Percentiles rank a stretch among this genome's conserved stretches.
Evolutionary conservation across 140 eudicot genomes (phyloP).

Genomic region (Bidens hawaiensis): DNA sequence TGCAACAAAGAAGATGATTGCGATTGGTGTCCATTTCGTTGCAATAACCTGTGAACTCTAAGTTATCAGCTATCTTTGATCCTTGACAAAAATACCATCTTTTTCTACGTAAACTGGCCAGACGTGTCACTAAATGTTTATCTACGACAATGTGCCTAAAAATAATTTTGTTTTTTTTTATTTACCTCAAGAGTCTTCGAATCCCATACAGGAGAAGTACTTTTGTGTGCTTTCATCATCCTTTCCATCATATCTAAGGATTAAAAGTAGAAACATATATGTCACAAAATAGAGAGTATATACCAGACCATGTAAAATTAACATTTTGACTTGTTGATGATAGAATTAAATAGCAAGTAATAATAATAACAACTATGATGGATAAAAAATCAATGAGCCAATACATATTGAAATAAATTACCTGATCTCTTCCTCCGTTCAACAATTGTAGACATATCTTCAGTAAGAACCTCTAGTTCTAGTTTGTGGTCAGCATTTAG

Average conservation of each 20-base stretch:
- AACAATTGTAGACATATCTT: conserved; percentile 34
- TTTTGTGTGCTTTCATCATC: conserved; percentile 37
- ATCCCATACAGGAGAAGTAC: conserved; percentile 46
- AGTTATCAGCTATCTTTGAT: not conserved
- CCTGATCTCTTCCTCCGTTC: conserved; percentile 52
- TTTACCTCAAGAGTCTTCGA: conserved; percentile 59
- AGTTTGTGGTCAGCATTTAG: conserved; percentile 32
- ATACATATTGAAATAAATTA: not conserved
- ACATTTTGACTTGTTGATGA: not conserved
- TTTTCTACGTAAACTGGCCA: too few species aligned
- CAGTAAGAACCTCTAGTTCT: conserved; percentile 30
- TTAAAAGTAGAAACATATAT: not conserved
- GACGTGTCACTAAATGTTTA: too few species aligned
- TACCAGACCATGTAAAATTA: not conserved
- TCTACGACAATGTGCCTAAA: not conserved
- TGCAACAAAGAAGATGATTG: conserved; percentile 30
- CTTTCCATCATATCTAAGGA: conserved; percentile 37
- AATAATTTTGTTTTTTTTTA: not conserved
- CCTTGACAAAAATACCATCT: not conserved
- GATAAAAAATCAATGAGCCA: too few species aligned
- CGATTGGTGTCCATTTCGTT: conserved; percentile 57
- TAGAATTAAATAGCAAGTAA: too few species aligned
- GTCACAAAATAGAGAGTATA: not conserved
- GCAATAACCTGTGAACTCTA: conserved; percentile 42
- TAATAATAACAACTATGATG: not conserved